Conservation (phyloP, 1,139 yeast species). For the Lodderomyces metapsilosis region DNA sequence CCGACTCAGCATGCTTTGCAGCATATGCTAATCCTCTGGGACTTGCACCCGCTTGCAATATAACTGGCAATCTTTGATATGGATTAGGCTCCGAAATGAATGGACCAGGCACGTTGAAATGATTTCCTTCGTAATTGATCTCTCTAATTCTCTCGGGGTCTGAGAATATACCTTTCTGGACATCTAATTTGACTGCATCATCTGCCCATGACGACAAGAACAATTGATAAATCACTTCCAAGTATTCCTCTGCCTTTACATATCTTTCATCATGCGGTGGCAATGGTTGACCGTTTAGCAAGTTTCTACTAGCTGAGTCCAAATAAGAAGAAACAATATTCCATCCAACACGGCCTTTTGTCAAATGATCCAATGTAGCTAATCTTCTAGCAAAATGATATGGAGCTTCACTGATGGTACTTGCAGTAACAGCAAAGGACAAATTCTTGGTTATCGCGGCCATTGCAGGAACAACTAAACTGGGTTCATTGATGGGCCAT, state of each 20-base stretch:
- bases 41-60: slow-evolving; percentile 48
- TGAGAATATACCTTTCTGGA: slow-evolving; percentile 27
- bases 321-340: slow-evolving; percentile 41
- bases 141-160: slow-evolving; percentile 19
- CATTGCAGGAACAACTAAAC: slow-evolving; percentile 40
- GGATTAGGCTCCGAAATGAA: slow-evolving; percentile 42
- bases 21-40: slow-evolving; percentile 41
- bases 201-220: slow-evolving; percentile 46
- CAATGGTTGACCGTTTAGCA: slow-evolving; percentile 30
- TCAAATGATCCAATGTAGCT: slow-evolving; percentile 42
- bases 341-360: slow-evolving; percentile 48
- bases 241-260: slow-evolving; percentile 41
- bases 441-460: slow-evolving; percentile 41
- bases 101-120: slow-evolving; percentile 45
- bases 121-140: slow-evolving; percentile 33
- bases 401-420: slow-evolving; percentile 45
- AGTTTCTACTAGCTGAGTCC: slow-evolving; percentile 40
- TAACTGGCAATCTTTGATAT: slow-evolving; percentile 38
- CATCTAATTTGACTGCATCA: slow-evolving; percentile 32
- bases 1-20: slow-evolving; percentile 44
- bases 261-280: slow-evolving; percentile 44
- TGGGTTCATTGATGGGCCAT: slow-evolving; percentile 43
- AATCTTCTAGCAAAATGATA: slow-evolving; percentile 44
- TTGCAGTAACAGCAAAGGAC: slow-evolving; percentile 40
- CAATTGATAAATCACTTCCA: slow-evolving; percentile 39